phyloP scores from a whole-genome alignment of 1,284 basidiomycete genomes.

The Meripilus lineatus region DNA sequence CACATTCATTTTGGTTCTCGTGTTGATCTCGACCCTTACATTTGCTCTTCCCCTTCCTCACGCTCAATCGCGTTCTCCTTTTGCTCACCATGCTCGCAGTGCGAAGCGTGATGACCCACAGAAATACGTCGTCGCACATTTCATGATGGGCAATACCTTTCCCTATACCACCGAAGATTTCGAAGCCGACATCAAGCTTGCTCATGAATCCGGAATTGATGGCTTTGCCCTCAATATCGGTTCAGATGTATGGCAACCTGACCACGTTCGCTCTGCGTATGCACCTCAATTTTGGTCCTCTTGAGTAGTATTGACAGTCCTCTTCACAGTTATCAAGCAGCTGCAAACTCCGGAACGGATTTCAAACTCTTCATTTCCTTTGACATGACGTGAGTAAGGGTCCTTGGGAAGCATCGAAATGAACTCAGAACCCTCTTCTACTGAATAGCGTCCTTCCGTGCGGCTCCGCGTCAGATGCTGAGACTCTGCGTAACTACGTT shows the following conservation, averaged over 20 bases:
- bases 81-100: conserved; percentile 9
- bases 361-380: conserved; percentile 82
- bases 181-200: conserved; percentile 51
- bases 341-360: conserved; percentile 43
- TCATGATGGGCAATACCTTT: conserved; percentile 66
- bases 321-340: conserved; percentile 45
- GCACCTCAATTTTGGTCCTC: conserved; percentile 21
- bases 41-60: conserved; percentile 7
- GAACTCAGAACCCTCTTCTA: not conserved
- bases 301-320: not conserved
- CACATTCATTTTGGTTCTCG: conserved; percentile 8
- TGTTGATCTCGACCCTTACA: too few species aligned
- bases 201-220: conserved; percentile 56
- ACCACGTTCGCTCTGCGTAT: conserved; percentile 62
- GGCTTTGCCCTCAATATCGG: conserved; percentile 69
- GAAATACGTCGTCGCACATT: conserved; percentile 61
- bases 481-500: conserved; percentile 55
- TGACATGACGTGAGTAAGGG: conserved; percentile 62
- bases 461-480: conserved; percentile 44
- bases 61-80: conserved; percentile 6
- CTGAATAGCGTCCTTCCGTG: conserved; percentile 53
- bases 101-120: conserved; percentile 15
- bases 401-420: not conserved
- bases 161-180: conserved; percentile 59
- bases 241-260: conserved; percentile 59